Evolutionary conservation across 2,329 filamentous ascomycete species (phyloP).

Genomic region (Calonectria fujianensis): DNA sequence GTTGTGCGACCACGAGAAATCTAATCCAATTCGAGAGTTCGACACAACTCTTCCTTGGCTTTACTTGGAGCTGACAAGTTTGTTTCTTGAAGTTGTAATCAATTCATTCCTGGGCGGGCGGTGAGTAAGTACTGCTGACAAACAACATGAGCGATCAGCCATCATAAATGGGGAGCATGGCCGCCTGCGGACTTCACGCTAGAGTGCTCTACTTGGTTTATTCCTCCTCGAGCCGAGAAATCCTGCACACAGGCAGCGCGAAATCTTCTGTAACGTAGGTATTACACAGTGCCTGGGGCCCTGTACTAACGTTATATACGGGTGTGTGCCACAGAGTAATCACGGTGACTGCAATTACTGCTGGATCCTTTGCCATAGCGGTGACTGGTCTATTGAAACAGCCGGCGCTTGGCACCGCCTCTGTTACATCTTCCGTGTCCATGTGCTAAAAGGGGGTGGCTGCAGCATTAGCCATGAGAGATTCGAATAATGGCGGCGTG

Average conservation of each 20-base stretch:
- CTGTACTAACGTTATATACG: too few relatives aligned
- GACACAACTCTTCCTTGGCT: neutral
- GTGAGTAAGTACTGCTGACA: neutral
- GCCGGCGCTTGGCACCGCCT: too few relatives aligned
- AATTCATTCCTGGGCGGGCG: neutral
- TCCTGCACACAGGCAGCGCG: neutral
- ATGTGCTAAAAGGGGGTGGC: neutral
- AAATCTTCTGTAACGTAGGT: neutral
- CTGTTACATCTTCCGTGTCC: too few relatives aligned
- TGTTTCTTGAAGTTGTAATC: neutral
- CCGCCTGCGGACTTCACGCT: neutral
- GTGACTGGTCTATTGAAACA: too few relatives aligned
- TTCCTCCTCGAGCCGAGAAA: too few relatives aligned
- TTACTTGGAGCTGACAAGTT: neutral
- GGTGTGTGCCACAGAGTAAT: too few relatives aligned
- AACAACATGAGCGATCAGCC: neutral
- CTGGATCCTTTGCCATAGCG: too few relatives aligned
- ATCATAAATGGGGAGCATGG: neutral
- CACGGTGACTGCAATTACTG: too few relatives aligned
- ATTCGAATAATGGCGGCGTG: neutral
- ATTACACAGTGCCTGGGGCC: too few relatives aligned
- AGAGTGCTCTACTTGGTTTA: neutral
- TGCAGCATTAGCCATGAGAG: too few relatives aligned
- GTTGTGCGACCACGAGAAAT: neutral
- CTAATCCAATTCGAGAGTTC: neutral